phyloP scores from a whole-genome alignment of 768 basidiomycete genomes.

The Naganishia onofrii region DNA sequence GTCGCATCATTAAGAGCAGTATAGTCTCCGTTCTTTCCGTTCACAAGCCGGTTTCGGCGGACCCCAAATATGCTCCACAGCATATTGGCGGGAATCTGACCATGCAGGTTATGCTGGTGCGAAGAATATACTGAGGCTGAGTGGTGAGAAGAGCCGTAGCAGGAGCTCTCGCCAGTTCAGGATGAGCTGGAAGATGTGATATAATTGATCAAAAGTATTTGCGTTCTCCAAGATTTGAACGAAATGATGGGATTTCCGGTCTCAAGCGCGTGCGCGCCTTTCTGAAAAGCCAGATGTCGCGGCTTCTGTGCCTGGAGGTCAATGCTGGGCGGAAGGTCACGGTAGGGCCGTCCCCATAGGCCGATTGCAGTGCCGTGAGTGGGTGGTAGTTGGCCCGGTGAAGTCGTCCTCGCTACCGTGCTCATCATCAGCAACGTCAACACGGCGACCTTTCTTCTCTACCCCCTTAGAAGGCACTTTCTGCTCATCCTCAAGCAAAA shows the following conservation, averaged over 20 bases:
- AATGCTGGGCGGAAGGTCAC: not conserved
- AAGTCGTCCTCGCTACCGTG: slow-evolving; percentile 16
- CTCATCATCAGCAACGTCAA: slow-evolving; percentile 11
- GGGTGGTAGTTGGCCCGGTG: not conserved
- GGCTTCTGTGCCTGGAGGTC: not conserved
- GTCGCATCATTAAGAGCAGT: no score
- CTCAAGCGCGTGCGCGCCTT: slow-evolving; percentile 4
- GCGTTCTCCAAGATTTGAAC: not conserved
- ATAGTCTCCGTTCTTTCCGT: no score
- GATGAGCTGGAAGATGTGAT: no score
- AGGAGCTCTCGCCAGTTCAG: no score
- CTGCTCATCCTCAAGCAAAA: slow-evolving; percentile 26
- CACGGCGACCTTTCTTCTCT: not conserved
- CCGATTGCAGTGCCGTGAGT: slow-evolving; percentile 18
- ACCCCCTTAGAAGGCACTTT: slow-evolving; percentile 19
- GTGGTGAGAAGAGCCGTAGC: no score
- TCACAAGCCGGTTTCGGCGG: no score
- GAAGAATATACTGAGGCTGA: no score
- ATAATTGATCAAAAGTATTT: not conserved
- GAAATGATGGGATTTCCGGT: not conserved
- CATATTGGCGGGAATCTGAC: no score
- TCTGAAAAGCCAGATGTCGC: not conserved
- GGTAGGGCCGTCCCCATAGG: not conserved
- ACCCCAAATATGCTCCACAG: no score
- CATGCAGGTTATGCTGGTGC: no score